Evolutionary conservation across 441 rosid genomes (phyloP).

Genomic region (Gossypium davidsonii): DNA sequence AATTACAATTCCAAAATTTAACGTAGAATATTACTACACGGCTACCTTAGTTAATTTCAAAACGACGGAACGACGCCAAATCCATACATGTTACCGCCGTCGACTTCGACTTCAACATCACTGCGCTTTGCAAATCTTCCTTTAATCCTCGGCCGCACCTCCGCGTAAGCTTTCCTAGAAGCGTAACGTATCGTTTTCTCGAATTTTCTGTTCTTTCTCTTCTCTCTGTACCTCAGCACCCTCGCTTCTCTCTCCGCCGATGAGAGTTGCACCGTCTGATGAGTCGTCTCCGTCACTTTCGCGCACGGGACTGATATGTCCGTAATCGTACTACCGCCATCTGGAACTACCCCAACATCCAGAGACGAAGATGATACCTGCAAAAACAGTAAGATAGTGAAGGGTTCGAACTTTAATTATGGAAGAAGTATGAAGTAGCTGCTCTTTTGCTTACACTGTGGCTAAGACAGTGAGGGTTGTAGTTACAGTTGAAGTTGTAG

Average conservation of each 20-base stretch:
- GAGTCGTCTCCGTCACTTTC: conserved; percentile 33
- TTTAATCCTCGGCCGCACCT: conserved; percentile 84
- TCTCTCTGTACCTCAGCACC: conserved; percentile 92
- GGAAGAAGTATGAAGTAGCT: background rate
- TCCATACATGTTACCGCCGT: conserved; percentile 37
- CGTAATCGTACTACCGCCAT: conserved; percentile 40
- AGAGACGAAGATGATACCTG: conserved; percentile 88
- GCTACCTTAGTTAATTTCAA: conserved; percentile 19
- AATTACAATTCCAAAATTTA: background rate
- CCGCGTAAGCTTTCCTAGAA: conserved; percentile 89
- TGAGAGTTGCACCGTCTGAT: conserved; percentile 52
- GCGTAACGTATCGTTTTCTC: conserved; percentile 97
- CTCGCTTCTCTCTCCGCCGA: conserved; percentile 79
- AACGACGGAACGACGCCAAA: conserved; percentile 81
- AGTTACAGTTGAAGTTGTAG: conserved; percentile 44
- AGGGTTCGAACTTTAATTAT: background rate
- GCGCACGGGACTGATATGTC: conserved; percentile 54
- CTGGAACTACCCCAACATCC: conserved; percentile 89
- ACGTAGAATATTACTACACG: background rate
- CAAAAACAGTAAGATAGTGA: background rate
- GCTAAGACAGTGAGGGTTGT: conserved; percentile 41
- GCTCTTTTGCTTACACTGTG: conserved; percentile 47
- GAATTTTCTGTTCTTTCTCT: conserved; percentile 90
- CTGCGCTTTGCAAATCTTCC: conserved; percentile 86
- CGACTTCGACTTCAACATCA: conserved; percentile 34